Evolutionary conservation across 805 yeast species (phyloP).

Genomic region (Schwanniomyces vanrijiae): DNA sequence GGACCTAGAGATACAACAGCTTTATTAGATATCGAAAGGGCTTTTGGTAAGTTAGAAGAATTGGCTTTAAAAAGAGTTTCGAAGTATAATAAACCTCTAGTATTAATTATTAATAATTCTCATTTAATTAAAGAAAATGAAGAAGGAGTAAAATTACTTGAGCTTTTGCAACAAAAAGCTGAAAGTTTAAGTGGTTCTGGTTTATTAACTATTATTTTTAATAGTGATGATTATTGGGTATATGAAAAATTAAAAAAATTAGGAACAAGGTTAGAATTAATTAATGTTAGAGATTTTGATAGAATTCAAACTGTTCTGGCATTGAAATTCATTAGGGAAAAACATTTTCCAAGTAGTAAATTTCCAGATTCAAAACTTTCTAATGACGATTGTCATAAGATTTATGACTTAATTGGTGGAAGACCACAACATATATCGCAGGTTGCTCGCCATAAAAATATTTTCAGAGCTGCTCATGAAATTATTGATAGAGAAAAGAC

Average conservation of each 20-base stretch:
- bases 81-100: constrained; percentile 51
- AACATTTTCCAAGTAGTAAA: constrained; percentile 28
- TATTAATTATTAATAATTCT: constrained; percentile 69
- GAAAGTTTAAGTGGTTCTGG: constrained; percentile 76
- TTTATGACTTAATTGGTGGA: constrained; percentile 77
- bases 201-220: constrained; percentile 66
- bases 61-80: constrained; percentile 57
- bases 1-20: constrained; percentile 89
- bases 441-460: constrained; percentile 59
- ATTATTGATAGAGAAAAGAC: constrained; percentile 79
- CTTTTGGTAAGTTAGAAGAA: constrained; percentile 71
- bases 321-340: constrained; percentile 48
- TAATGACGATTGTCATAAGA: constrained; percentile 45
- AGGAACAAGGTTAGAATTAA: constrained; percentile 72
- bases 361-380: constrained; percentile 38
- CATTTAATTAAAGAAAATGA: constrained; percentile 76
- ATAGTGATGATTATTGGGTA: constrained; percentile 85
- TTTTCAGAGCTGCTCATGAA: constrained; percentile 61
- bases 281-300: constrained; percentile 64
- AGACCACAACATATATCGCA: constrained; percentile 79
- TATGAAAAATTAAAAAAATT: constrained; percentile 71
- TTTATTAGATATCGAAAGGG: constrained; percentile 76
- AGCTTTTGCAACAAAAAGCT: constrained; percentile 79
- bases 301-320: constrained; percentile 57
- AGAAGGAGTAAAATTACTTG: constrained; percentile 69